phyloP scores from a whole-genome alignment of 2,329 filamentous ascomycete genomes.

The Fusarium floridanum region DNA sequence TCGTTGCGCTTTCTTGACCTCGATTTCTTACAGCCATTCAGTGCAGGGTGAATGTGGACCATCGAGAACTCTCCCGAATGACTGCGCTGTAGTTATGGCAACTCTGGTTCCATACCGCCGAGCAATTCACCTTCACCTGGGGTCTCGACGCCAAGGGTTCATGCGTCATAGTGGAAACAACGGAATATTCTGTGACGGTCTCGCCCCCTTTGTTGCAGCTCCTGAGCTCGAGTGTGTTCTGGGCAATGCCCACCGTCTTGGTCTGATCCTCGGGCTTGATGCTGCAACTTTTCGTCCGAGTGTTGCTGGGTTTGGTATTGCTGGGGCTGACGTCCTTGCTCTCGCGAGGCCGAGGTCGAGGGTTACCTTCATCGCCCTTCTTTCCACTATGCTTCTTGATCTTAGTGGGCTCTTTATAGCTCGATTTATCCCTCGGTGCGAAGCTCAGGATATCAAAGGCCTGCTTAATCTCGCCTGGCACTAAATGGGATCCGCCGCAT shows the following conservation, averaged over 20 bases:
- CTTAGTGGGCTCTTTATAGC: not conserved
- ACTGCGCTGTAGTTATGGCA: not conserved
- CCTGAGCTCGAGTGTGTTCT: not conserved
- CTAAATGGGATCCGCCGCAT: not conserved
- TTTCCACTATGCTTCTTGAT: slow-evolving; percentile 2
- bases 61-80: not conserved
- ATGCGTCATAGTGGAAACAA: not conserved
- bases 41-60: not conserved
- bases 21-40: not conserved
- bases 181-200: not conserved
- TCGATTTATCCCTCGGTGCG: not conserved
- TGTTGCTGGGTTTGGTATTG: not conserved
- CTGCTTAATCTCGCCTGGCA: not conserved
- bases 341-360: not conserved
- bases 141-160: not conserved
- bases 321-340: not conserved
- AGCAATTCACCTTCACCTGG: not conserved
- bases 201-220: not conserved
- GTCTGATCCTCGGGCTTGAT: not conserved
- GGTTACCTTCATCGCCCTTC: slow-evolving; percentile 5
- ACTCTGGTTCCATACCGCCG: not conserved
- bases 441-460: not conserved
- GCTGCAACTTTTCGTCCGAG: not conserved
- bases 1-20: not conserved
- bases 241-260: not conserved